A percentile compares a stretch with the other conserved stretches of the same genome.
These are phyloP conservation scores for Cystoderma amianthinum DNA, from an alignment of 768 basidiomycete genomes.

Conservation along the genomic window DNA sequence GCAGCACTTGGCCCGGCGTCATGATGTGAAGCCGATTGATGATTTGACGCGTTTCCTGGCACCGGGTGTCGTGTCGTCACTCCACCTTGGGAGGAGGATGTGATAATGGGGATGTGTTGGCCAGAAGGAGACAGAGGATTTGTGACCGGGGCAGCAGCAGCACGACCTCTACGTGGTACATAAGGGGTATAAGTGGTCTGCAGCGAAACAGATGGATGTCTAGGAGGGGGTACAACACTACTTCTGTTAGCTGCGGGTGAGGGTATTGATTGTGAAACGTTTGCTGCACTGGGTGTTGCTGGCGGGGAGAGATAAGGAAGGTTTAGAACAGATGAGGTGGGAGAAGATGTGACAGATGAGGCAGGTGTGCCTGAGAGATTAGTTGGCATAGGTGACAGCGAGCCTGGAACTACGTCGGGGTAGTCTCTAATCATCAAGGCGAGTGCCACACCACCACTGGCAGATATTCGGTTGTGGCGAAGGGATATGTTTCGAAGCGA, in stretches of 20 bases:
- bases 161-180: conserved; percentile 53
- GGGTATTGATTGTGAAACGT: conserved; percentile 13
- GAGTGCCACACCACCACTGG: conserved; percentile 82
- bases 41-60: conserved; percentile 13
- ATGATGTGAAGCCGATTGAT: conserved; percentile 20
- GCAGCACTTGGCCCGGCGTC: conserved; percentile 62
- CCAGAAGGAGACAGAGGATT: conserved; percentile 37
- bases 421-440: conserved; percentile 97
- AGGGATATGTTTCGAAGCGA: conserved; percentile 85
- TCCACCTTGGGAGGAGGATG: conserved; percentile 50
- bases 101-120: conserved; percentile 59
- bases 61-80: conserved; percentile 38
- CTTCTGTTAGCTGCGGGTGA: conserved; percentile 16
- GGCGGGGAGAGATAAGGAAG: conserved; percentile 23
- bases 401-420: conserved; percentile 60
- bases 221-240: conserved; percentile 27
- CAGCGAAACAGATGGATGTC: conserved; percentile 35
- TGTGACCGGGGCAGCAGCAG: conserved; percentile 28
- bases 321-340: conserved; percentile 21
- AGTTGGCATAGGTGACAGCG: conserved; percentile 22
- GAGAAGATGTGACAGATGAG: conserved; percentile 30
- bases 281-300: conserved; percentile 19
- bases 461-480: conserved; percentile 80
- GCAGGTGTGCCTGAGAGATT: conserved; percentile 17
- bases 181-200: conserved; percentile 84